Base-by-base conservation (phyloP, 2,329 filamentous ascomycete species). In the Scolecobasidium constrictum region DNA sequence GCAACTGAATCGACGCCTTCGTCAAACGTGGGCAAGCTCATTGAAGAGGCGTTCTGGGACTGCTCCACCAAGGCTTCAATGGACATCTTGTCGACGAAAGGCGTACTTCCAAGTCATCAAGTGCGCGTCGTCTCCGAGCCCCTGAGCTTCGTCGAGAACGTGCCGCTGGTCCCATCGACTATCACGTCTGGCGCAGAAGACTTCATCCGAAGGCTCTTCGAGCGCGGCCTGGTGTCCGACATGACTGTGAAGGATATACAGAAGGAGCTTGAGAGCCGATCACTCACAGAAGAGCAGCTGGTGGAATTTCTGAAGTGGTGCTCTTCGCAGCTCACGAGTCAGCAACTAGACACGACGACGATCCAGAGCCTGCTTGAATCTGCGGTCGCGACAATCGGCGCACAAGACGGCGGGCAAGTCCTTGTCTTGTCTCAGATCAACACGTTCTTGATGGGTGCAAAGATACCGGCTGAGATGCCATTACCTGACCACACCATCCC, bases 31-130 rank as follows among this genome's bases (percentile, higher is more conserved):
- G 86, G 87, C 0, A 78, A 86, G 55, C 82, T 86, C 47, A 86
- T 98, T 42, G 88, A 95, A 55, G 86, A 95, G 61, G 85, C 87
- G 0, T 98, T 98, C 58, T 98, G 92, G 92, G 93, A 79, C 26
- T 88, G 86, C 48, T 92, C 84, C 55, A 81, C 78, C 56, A 82
- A 81, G 49, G 78, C 86, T 2, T 81, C 77, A 0, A 86, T 96
- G 45, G 88, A 95, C 54, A 75, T 95, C 5, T 79, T 93, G 50
- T 95, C 88, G 2, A 94, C 83, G 16, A 78, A 81, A 46, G 93
- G 93, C 44, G 80, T 98, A 5, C 69, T 95, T 42, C 77, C 83
- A n/a, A 93, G 84, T 26, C 77, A 83, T 11, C 75, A 83, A 51
- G 86, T 95, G 26, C 83, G 92, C 23, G 74, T 94, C 51, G 83